Conservation (phyloP, 2,329 filamentous ascomycete species). For the Aspergillus phoenicis region DNA sequence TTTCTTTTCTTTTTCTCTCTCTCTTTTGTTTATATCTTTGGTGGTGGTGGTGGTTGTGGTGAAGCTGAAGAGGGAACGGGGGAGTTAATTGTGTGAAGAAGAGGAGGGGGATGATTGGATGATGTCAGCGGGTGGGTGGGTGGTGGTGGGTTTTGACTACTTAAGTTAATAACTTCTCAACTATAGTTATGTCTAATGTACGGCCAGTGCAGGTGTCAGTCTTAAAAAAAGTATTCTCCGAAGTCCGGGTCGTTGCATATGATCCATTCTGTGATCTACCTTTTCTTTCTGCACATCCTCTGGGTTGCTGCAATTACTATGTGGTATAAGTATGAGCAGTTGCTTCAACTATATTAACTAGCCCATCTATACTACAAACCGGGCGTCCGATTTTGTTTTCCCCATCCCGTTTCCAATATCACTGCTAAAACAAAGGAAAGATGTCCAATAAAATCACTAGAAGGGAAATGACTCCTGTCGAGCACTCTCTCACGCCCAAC, state of each 20-base stretch:
- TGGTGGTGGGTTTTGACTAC: background rate
- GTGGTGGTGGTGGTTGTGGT: conserved; percentile 68
- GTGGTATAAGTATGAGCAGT: too few species aligned
- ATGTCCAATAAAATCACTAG: conserved; percentile 27
- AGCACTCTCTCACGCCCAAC: conserved; percentile 17
- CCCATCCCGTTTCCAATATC: background rate
- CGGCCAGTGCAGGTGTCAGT: too few species aligned
- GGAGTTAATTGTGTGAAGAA: conserved; percentile 4
- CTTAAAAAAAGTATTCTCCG: too few species aligned
- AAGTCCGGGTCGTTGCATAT: too few species aligned
- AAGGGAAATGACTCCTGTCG: conserved; percentile 10
- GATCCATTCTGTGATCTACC: too few species aligned
- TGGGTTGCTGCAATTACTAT: too few species aligned
- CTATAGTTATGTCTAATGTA: too few species aligned
- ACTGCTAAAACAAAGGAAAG: conserved; percentile 30
- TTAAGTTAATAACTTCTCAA: too few species aligned
- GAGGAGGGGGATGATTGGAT: conserved; percentile 21
- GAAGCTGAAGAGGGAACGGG: conserved; percentile 43
- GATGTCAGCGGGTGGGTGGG: conserved; percentile 31
- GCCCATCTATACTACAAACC: conserved; percentile 24
- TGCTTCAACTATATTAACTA: conserved; percentile 10
- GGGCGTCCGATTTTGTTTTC: conserved; percentile 1
- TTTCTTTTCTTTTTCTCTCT: background rate
- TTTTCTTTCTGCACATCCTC: too few species aligned
- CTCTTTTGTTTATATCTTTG: conserved; percentile 50